Evolutionary conservation across 768 basidiomycete genomes (phyloP), one percentile per base, ranked within the genome.

Genomic region (Boletus coccyginus): DNA sequence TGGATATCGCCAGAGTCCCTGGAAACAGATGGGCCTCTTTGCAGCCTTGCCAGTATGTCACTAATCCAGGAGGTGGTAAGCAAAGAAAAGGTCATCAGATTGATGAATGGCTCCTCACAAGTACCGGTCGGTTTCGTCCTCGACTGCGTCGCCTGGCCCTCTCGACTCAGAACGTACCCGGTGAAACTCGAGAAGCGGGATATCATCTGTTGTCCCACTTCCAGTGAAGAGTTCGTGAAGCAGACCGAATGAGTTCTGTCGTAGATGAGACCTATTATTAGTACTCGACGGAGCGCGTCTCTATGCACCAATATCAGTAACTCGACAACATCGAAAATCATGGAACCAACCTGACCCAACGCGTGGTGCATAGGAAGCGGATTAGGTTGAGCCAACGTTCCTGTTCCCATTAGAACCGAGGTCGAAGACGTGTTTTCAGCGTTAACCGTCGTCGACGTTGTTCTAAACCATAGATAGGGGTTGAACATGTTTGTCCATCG

Each of bases 381-480:
- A 56, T 81, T 78, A 54, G 83, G 82, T 62, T 85, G 84, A 27
- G 92, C 84, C 42, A 93, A 70, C 0, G 83, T 78, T 69, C 89
- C 88, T 72, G 87, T 85, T 78, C 92, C 85, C 0, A 89, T 88
- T n/a, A 92, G 75, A 14, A 90, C 83, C 19, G 91, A 77, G 56
- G 83, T 87, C 12, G 86, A 82, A 3, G 91, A 88, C 29, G 92
- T 69, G 49, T 82, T 81, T 53, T 87, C 84, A 6, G 90, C 87
- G 52, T 81, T 85, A 42, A 88, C 80, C 1, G 83, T 83, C 55
- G 85, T 86, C 1, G 90, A 88, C 63, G 85, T 85, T 2, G 89
- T 81, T 56, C 80, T 82, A 53, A 92, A 72, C 83, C 87, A 90
- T n/a, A 86, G 80, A 71, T 97, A 98, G 3, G 94, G 95, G 67